A percentile compares a stretch with the other conserved stretches of the same genome.
Conservation (phyloP, 2,329 filamentous ascomycete genomes). For the Byssoonygena ceratinophila region DNA sequence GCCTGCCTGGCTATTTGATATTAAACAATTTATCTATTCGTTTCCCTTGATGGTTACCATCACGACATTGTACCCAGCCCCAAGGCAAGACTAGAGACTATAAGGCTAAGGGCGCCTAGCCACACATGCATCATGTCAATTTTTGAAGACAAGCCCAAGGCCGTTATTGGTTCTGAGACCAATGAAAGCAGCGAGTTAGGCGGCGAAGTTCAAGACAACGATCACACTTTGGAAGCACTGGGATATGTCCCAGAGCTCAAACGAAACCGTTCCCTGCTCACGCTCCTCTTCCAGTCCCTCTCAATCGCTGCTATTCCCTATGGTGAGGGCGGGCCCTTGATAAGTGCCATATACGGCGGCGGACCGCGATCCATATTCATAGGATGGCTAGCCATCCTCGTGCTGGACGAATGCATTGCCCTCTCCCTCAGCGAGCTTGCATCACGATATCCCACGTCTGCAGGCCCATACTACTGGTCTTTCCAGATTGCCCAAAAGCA, state of each 20-base stretch:
- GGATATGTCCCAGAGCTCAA: conserved; percentile 50
- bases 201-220: conserved; percentile 1
- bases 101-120: neutral
- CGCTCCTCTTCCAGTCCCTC: conserved; percentile 51
- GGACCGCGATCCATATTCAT: conserved; percentile 48
- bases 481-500: conserved; percentile 40
- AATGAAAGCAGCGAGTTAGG: conserved; percentile 6
- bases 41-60: neutral
- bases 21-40: neutral
- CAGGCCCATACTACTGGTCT: conserved; percentile 46
- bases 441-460: conserved; percentile 44
- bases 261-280: conserved; percentile 51
- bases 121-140: conserved; percentile 1
- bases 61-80: too few relatives aligned
- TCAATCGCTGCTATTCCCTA: conserved; percentile 53
- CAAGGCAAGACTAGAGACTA: neutral
- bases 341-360: conserved; percentile 36
- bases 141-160: conserved; percentile 7
- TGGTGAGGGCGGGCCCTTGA: conserved; percentile 35
- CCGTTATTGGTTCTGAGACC: neutral
- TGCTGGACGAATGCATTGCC: conserved; percentile 45
- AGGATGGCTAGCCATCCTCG: conserved; percentile 46
- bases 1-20: neutral
- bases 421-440: conserved; percentile 44
- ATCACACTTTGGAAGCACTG: conserved; percentile 22